Evolutionary conservation across 441 rosid species (phyloP), one percentile per base, ranked within the genome.

Genomic region (Caryocar brasiliense): DNA sequence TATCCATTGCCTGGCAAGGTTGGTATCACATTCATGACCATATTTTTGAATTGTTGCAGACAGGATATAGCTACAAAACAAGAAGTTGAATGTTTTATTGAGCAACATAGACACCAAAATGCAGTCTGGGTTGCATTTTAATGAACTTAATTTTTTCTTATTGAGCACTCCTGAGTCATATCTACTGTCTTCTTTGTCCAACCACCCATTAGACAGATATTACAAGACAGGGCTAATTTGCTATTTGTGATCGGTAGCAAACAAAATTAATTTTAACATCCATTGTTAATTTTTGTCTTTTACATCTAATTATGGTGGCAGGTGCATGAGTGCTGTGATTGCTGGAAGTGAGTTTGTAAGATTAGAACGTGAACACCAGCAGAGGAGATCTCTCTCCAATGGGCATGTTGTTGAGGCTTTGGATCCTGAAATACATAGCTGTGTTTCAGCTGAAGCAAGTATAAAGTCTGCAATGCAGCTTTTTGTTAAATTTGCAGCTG

Each of bases 1-100:
- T 66, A 80, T 89, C 40, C 89, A 89, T 64, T 89, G 95, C 73
- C 73, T 93, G 78, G 91, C 99, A 56, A 85, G 96, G 89, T 93
- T 35, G 22, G 72, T 51, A 42, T 47, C n/a, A n/a, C n/a, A n/a
- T n/a, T n/a, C n/a, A n/a, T n/a, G n/a, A n/a, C n/a, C n/a, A n/a
- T n/a, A n/a, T n/a, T n/a, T n/a, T n/a, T n/a, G n/a, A n/a, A n/a
- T n/a, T n/a, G n/a, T n/a, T n/a, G n/a, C n/a, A n/a, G n/a, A n/a
- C n/a, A n/a, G n/a, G n/a, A n/a, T n/a, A n/a, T n/a, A n/a, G n/a
- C n/a, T n/a, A n/a, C n/a, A n/a, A n/a, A 25, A 28, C 12, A 32
- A 3, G 23, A 23, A 26, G 35, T 51, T 51, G 7, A 33, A 2
- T 55, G 7, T 3, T 45, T 24, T 13, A 6, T 15, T 11, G 21